A percentile compares a stretch with the other conserved stretches of the same genome.
phyloP scores from a whole-genome alignment of 83 land plant species.

The Thuja plicata region DNA sequence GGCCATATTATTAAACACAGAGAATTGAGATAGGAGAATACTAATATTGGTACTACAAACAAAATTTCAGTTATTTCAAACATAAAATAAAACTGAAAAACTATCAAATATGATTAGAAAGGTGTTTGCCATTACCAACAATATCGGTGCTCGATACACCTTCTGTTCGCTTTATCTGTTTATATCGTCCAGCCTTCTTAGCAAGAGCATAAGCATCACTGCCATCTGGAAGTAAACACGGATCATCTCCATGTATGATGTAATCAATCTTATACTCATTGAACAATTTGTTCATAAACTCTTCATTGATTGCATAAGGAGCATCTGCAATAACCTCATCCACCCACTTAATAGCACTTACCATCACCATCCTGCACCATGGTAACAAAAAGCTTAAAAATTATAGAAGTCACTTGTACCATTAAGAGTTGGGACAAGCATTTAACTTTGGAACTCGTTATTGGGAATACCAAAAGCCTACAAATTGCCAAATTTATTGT shows the following conservation, averaged over 20 bases:
- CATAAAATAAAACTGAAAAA: neutral
- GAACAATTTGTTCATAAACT: slow-evolving; percentile 84
- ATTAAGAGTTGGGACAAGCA: neutral
- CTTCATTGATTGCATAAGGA: slow-evolving; percentile 88
- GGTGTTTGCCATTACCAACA: slow-evolving; percentile 62
- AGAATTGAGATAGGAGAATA: neutral
- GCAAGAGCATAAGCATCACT: slow-evolving; percentile 95
- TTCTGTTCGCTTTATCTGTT: slow-evolving; percentile 95
- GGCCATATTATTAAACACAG: neutral
- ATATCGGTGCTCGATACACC: slow-evolving; percentile 98
- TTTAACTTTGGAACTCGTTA: slow-evolving; percentile 7
- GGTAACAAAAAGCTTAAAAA: neutral
- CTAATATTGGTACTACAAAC: neutral
- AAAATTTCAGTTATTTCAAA: neutral
- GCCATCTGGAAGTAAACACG: slow-evolving; percentile 95
- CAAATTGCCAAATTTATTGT: neutral
- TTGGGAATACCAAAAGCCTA: neutral
- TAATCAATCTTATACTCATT: slow-evolving; percentile 86
- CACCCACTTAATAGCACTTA: slow-evolving; percentile 92
- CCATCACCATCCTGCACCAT: slow-evolving; percentile 80
- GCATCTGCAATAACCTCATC: slow-evolving; percentile 90
- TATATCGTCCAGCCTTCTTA: slow-evolving; percentile 94
- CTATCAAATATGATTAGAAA: neutral
- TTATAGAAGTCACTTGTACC: neutral
- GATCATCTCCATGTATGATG: slow-evolving; percentile 97